Evolutionary conservation across 108 stramenopile genomes (phyloP).

Genomic region (Cyclotella cryptica): DNA sequence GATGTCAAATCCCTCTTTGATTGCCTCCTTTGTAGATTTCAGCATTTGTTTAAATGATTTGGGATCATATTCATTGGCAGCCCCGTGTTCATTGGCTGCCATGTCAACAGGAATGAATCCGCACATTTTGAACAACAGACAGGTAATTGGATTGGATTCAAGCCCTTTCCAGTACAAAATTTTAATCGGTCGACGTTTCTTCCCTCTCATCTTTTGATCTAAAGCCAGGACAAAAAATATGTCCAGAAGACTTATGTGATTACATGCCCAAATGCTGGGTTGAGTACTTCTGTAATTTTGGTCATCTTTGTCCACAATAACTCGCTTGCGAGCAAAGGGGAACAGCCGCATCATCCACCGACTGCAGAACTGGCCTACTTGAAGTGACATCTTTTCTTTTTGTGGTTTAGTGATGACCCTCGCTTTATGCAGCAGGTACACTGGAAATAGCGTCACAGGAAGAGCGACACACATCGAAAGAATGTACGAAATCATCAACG

Average conservation of each 20-base stretch:
- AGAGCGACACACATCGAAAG: conserved; percentile 78
- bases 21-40: conserved; percentile 73
- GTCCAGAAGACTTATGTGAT: conserved; percentile 83
- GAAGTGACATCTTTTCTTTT: conserved; percentile 64
- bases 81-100: conserved; percentile 84
- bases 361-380: conserved; percentile 73
- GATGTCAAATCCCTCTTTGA: conserved; percentile 89
- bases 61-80: conserved; percentile 81
- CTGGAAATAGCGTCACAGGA: conserved; percentile 78
- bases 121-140: conserved; percentile 75
- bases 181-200: conserved; percentile 81
- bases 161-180: conserved; percentile 91
- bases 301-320: conserved; percentile 48
- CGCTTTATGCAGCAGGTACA: conserved; percentile 52
- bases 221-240: conserved; percentile 82
- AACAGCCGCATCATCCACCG: conserved; percentile 84
- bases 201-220: conserved; percentile 74
- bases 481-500: conserved; percentile 77
- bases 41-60: conserved; percentile 76
- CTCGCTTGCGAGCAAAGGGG: conserved; percentile 72
- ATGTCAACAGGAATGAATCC: conserved; percentile 91
- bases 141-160: conserved; percentile 81
- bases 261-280: conserved; percentile 88
- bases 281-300: conserved; percentile 51
- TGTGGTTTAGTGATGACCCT: conserved; percentile 49